Evolutionary conservation across 2,329 filamentous ascomycete species (phyloP).

Genomic region (Blumeria graminis): DNA sequence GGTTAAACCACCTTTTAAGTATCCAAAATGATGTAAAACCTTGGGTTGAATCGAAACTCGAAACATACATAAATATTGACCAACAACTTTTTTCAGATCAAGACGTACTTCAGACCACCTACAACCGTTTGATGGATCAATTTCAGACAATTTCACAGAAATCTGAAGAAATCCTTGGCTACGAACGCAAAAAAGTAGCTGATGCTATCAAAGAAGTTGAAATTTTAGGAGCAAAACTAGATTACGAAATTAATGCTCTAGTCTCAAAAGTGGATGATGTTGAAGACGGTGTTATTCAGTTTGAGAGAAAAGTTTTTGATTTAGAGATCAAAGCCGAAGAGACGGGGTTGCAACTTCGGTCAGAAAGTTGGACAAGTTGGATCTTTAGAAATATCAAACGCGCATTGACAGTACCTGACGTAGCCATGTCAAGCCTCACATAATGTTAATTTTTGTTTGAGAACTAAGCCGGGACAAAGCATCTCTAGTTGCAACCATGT

Average conservation of each 20-base stretch:
- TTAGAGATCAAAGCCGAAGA: constrained; percentile 40
- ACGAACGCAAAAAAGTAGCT: constrained; percentile 42
- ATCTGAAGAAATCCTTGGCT: constrained; percentile 42
- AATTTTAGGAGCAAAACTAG: constrained; percentile 57
- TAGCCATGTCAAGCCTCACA: constrained; percentile 2
- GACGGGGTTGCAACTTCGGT: constrained; percentile 23
- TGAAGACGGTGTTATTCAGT: constrained; percentile 57
- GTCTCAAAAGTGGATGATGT: constrained; percentile 64
- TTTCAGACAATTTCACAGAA: constrained; percentile 43
- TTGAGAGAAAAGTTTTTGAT: constrained; percentile 53
- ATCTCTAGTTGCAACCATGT: too few relatives aligned
- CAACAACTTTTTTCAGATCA: constrained; percentile 35
- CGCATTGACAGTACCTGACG: constrained; percentile 14
- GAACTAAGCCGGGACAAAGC: too few relatives aligned
- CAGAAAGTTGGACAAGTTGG: constrained; percentile 15
- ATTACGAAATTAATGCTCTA: constrained; percentile 76
- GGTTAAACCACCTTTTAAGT: constrained; percentile 7
- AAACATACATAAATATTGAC: constrained; percentile 33
- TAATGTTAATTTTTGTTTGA: not conserved
- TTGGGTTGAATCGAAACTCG: constrained; percentile 37
- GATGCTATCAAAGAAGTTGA: constrained; percentile 61
- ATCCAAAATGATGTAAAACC: constrained; percentile 29
- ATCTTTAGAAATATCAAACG: constrained; percentile 14
- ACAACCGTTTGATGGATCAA: constrained; percentile 44
- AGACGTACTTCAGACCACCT: constrained; percentile 39